Percentiles rank a stretch among this genome's conserved stretches.
These are phyloP conservation scores for Hypocrella siamensis DNA, from an alignment of 2,329 filamentous ascomycete genomes.

Conservation along the genomic window DNA sequence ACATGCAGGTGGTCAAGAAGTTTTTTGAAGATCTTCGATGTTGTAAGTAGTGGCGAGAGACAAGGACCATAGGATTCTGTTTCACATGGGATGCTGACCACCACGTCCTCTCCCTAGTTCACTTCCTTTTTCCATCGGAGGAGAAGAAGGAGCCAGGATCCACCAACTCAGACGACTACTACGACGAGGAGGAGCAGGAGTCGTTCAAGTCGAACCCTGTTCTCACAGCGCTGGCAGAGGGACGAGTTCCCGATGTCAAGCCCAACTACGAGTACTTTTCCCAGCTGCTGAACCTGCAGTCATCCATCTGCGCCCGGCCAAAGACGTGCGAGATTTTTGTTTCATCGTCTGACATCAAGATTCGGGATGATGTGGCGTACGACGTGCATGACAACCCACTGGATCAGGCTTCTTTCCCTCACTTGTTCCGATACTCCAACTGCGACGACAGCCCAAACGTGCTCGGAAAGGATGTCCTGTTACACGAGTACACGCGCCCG, in stretches of 20 bases:
- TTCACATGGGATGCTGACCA: too few species aligned
- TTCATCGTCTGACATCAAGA: slow-evolving; percentile 33
- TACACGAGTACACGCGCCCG: slow-evolving; percentile 43
- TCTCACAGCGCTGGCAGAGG: slow-evolving; percentile 43
- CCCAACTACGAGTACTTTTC: slow-evolving; percentile 48
- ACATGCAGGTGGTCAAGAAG: slow-evolving; percentile 55
- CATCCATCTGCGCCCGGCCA: slow-evolving; percentile 35
- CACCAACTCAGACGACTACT: slow-evolving; percentile 42
- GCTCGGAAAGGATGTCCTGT: slow-evolving; percentile 33
- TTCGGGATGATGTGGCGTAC: slow-evolving; percentile 32
- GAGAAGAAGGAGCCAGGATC: slow-evolving; percentile 41
- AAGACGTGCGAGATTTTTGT: slow-evolving; percentile 45
- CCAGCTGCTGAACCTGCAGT: slow-evolving; percentile 37
- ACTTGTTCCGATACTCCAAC: slow-evolving; percentile 36
- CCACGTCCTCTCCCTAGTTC: slow-evolving; percentile 33
- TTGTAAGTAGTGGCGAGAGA: too few species aligned
- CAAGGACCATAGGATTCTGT: too few species aligned
- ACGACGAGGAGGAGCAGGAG: slow-evolving; percentile 25
- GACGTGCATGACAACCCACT: slow-evolving; percentile 26
- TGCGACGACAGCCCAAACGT: slow-evolving; percentile 35
- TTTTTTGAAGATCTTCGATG: slow-evolving; percentile 47
- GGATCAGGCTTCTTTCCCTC: slow-evolving; percentile 34
- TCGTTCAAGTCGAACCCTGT: slow-evolving; percentile 51
- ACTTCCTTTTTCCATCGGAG: slow-evolving; percentile 43
- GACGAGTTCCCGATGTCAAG: slow-evolving; percentile 38